Evolutionary conservation across 345 rosid genomes (phyloP).

Genomic region (Bretschneidera sinensis): DNA sequence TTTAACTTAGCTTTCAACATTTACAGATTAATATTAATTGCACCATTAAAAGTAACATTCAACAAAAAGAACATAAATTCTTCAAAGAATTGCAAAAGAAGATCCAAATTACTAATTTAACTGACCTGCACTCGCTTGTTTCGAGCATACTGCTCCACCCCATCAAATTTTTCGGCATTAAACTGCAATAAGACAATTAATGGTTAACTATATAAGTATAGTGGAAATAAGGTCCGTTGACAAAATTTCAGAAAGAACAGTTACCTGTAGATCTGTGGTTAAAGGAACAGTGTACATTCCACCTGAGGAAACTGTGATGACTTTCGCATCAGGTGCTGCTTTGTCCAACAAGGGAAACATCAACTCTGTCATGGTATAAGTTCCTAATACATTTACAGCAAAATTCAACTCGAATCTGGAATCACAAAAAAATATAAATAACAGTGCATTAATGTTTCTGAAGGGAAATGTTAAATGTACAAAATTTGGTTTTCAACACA

Average conservation of each 20-base stretch:
- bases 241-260: background rate
- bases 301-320: constrained; percentile 81
- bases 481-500: constrained; percentile 3
- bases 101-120: background rate
- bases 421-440: background rate
- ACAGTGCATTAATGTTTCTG: background rate
- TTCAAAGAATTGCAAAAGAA: too few species aligned
- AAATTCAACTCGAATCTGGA: constrained; percentile 69
- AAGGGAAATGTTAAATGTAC: background rate
- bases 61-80: background rate
- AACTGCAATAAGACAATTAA: too few species aligned
- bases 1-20: too few species aligned
- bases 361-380: constrained; percentile 61
- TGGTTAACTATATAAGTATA: too few species aligned
- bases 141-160: constrained; percentile 67
- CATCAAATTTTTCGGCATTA: constrained; percentile 47
- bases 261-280: constrained; percentile 77
- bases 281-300: constrained; percentile 83
- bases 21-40: too few species aligned
- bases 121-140: constrained; percentile 82
- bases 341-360: constrained; percentile 77
- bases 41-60: background rate
- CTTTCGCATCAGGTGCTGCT: constrained; percentile 78
- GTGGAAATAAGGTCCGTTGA: background rate
- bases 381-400: constrained; percentile 83